These are phyloP conservation scores for Penicillium lagena DNA, from an alignment of 495 filamentous ascomycete species.

Conservation along the genomic window DNA sequence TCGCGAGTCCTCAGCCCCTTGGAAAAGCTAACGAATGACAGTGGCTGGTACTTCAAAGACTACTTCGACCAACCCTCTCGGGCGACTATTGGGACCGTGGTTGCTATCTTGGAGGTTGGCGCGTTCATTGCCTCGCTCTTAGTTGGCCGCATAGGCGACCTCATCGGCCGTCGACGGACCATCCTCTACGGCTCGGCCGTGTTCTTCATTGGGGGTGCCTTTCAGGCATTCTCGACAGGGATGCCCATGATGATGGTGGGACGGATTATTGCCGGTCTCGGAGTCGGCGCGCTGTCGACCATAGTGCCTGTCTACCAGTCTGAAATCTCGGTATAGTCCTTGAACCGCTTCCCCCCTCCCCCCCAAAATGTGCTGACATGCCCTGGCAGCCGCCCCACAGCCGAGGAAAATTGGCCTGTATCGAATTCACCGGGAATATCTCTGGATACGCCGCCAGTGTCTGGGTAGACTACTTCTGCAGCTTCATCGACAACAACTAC, in stretches of 20 bases:
- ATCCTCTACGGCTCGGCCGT: constrained; percentile 91
- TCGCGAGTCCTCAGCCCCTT: neutral
- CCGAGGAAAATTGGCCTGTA: constrained; percentile 89
- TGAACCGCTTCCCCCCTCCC: neutral
- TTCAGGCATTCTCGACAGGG: constrained; percentile 74
- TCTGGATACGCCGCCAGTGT: constrained; percentile 92
- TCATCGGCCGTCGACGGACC: constrained; percentile 82
- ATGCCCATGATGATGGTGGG: constrained; percentile 93
- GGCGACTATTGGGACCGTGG: constrained; percentile 89
- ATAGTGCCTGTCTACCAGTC: constrained; percentile 98
- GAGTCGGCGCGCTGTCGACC: constrained; percentile 89
- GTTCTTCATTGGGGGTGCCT: constrained; percentile 82
- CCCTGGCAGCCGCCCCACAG: constrained; percentile 73
- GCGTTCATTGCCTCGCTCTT: constrained; percentile 84
- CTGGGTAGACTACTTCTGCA: constrained; percentile 98
- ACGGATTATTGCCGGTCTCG: constrained; percentile 80
- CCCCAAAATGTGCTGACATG: constrained; percentile 9
- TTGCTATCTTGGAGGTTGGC: constrained; percentile 91
- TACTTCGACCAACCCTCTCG: constrained; percentile 85
- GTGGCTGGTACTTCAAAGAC: constrained; percentile 77
- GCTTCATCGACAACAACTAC: constrained; percentile 75
- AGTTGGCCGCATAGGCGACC: constrained; percentile 86
- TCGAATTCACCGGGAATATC: constrained; percentile 97
- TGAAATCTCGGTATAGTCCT: constrained; percentile 58
- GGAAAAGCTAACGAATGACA: constrained; percentile 26